Conservation (phyloP, 2,329 filamentous ascomycete genomes). For the Fusarium bulbicola region DNA sequence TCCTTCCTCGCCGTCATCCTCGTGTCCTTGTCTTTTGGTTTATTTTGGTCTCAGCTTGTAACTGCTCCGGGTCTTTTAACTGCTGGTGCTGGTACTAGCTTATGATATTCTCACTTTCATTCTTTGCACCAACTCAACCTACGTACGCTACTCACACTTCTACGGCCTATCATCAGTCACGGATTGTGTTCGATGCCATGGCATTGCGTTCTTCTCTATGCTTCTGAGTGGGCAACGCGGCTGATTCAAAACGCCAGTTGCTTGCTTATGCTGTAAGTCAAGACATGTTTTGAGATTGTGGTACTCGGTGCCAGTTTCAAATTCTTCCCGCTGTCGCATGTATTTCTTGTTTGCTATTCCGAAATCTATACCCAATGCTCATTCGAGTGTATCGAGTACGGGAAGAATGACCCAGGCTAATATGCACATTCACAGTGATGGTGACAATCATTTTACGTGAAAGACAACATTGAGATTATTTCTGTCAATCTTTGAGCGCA, state of each 20-base stretch:
- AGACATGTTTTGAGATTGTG: constrained; percentile 19
- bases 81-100: constrained; percentile 39
- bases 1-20: constrained; percentile 19
- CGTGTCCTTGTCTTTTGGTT: constrained; percentile 17
- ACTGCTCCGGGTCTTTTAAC: constrained; percentile 23
- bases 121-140: constrained; percentile 1
- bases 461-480: constrained; percentile 1
- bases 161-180: constrained; percentile 5
- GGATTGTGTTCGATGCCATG: constrained; percentile 32
- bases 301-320: constrained; percentile 18
- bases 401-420: constrained; percentile 2
- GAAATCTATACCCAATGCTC: not conserved
- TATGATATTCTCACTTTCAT: constrained; percentile 20
- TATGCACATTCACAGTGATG: constrained; percentile 8
- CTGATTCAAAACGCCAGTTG: constrained; percentile 24
- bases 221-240: constrained; percentile 28
- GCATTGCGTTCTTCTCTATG: constrained; percentile 22
- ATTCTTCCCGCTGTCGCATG: constrained; percentile 8
- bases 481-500: constrained; percentile 3
- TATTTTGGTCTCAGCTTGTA: constrained; percentile 30
- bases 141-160: constrained; percentile 10
- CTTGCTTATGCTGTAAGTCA: constrained; percentile 34
- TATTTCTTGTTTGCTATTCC: not conserved
- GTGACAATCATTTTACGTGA: not conserved
- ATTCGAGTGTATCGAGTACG: not conserved